Percentiles rank a stretch among this genome's conserved stretches.
phyloP scores from a whole-genome alignment of 495 filamentous ascomycete species.

The Letharia columbiana region DNA sequence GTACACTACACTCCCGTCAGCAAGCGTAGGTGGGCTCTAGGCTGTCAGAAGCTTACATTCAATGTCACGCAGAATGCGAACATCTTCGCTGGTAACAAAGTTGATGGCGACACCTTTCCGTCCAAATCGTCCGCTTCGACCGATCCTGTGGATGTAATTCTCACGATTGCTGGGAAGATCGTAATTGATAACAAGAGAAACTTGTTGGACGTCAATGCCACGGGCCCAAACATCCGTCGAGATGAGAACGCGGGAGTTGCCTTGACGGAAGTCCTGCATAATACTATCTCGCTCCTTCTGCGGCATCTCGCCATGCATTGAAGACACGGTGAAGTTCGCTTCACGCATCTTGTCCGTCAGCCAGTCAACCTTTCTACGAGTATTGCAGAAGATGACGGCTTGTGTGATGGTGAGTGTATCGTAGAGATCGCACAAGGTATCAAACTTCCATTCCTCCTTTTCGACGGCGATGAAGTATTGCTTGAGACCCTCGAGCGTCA shows the following conservation, averaged over 20 bases:
- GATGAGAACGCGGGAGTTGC: constrained; percentile 94
- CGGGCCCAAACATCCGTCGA: constrained; percentile 95
- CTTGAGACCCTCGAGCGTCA: constrained; percentile 96
- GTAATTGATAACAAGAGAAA: constrained; percentile 99
- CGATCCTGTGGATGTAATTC: constrained; percentile 99
- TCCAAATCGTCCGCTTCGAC: constrained; percentile 90
- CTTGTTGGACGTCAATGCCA: constrained; percentile 98
- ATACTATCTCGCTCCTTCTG: constrained; percentile 96
- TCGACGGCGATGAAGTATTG: constrained; percentile 99
- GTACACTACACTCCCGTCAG: constrained; percentile 54
- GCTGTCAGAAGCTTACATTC: constrained; percentile 48
- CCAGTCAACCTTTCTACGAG: constrained; percentile 98
- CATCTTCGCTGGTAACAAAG: constrained; percentile 96
- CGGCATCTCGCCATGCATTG: constrained; percentile 99
- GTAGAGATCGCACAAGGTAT: constrained; percentile 98
- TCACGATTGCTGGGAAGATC: constrained; percentile 97
- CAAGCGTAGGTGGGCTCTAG: background rate
- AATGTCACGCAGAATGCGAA: constrained; percentile 94
- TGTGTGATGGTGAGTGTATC: constrained; percentile 98
- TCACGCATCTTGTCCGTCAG: constrained; percentile 97
- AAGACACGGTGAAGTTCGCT: constrained; percentile 94
- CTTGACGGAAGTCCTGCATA: constrained; percentile 98
- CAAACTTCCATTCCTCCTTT: constrained; percentile 99
- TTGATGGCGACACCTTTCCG: constrained; percentile 99
- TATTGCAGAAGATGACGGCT: constrained; percentile 99